Percentiles rank a stretch among this genome's conserved stretches.
Evolutionary conservation across 176 grass and related monocot species (phyloP).

Genomic region (Zea mays): DNA sequence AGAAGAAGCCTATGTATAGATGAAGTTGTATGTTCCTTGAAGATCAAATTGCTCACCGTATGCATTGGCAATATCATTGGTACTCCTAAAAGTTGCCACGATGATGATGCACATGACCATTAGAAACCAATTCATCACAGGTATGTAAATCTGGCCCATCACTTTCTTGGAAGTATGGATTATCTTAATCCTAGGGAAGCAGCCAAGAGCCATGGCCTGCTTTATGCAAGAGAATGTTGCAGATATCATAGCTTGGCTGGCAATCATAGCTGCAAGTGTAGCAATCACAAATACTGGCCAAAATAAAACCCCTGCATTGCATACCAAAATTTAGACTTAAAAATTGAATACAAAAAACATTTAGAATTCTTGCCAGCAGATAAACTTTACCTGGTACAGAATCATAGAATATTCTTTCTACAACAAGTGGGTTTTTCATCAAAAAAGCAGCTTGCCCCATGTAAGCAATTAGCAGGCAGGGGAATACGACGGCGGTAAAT

Average conservation of each 20-base stretch:
- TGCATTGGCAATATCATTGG: conserved; percentile 93
- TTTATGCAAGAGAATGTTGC: conserved; percentile 99
- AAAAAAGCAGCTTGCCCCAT: conserved; percentile 98
- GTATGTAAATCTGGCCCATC: conserved; percentile 99
- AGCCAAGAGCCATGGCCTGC: conserved; percentile 93
- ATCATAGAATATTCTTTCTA: conserved; percentile 90
- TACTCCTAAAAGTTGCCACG: conserved; percentile 83
- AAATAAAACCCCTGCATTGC: conserved; percentile 64
- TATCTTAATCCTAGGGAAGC: conserved; percentile 91
- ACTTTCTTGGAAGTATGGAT: conserved; percentile 91
- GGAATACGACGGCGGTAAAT: conserved; percentile 84
- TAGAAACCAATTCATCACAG: conserved; percentile 95
- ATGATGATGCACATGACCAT: conserved; percentile 95
- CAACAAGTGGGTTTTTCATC: conserved; percentile 69
- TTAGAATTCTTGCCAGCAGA: conserved; percentile 30
- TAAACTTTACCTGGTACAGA: conserved; percentile 79
- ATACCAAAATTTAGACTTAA: conserved; percentile 30
- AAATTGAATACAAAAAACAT: background rate
- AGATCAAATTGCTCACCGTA: conserved; percentile 60
- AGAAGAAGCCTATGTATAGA: background rate
- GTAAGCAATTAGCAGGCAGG: conserved; percentile 93
- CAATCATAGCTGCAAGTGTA: conserved; percentile 97
- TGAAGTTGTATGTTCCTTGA: background rate
- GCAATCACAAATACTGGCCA: conserved; percentile 97
- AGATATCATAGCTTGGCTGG: conserved; percentile 99